Base-by-base conservation (phyloP, 495 filamentous ascomycete species). In the Penicillium dipodomyicola region DNA sequence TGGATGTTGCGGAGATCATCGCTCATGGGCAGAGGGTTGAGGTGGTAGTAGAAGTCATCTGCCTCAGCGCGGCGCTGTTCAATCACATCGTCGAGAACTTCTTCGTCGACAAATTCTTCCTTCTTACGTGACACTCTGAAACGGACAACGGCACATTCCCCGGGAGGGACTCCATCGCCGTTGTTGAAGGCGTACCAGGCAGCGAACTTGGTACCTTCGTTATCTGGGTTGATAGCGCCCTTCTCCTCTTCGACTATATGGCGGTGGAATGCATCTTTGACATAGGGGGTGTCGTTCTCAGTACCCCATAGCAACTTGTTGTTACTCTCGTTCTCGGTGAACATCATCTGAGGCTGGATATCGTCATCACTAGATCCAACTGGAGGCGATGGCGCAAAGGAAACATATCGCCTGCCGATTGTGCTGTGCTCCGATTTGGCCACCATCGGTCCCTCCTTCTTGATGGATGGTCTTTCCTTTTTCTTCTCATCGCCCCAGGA, bases 321-420 rank as follows among this genome's bases (percentile, higher is more conserved):
- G 68, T 97, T 97, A 49, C 87, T 94, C 59, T 97, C 93, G 61
- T 97, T 97, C 52, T 96, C 94, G 1, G 93, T 96, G 76, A 96
- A 97, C 23, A 97, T 73, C 61, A 96, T 71, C 58, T 86, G 71
- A 23, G 93, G 93, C 62, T 90, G 75, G 22, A 97, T 82, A 74
- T 97, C 93, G 30, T 90, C 80, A 29, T 90, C 85, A 56, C 84
- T 89, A 10, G 80, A 72, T 19, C 87, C 89, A 42, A 90, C 82
- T 29, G 92, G 89, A 9, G 93, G 93, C 15, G 93, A 96, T 5
- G 93, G 93, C 1, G 93, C 94, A 41, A 96, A 82, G 54, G 91
- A 83, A 53, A 92, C 77, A 69, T 90, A 96, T 51, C 92, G 82
- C 27, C 95, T 84, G 8, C 93, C 93, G 20, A 97, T 71, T 46